Conservation (phyloP, 768 basidiomycete species). For the Tricholoma flavovirens region DNA sequence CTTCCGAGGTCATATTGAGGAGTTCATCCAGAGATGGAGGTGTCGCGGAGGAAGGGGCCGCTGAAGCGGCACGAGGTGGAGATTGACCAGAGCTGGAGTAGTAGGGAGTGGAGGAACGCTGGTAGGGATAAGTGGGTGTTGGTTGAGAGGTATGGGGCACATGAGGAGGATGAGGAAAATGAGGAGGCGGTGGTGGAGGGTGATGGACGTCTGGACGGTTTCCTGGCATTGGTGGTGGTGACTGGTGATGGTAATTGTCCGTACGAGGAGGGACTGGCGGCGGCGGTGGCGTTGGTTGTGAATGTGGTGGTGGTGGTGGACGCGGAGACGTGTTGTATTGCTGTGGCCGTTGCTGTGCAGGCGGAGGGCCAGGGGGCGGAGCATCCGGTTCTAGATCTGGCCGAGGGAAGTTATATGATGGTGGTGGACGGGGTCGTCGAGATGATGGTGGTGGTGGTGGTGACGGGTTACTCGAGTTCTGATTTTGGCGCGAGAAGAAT, state of each 20-base stretch:
- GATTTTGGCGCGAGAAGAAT: constrained; percentile 43
- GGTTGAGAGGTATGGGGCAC: constrained; percentile 12
- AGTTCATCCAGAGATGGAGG: constrained; percentile 66
- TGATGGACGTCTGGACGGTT: constrained; percentile 10
- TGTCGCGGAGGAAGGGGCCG: constrained; percentile 30
- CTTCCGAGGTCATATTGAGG: constrained; percentile 51
- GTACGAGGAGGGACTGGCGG: constrained; percentile 19
- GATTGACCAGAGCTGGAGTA: constrained; percentile 19
- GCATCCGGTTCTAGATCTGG: constrained; percentile 55
- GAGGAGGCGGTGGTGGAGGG: constrained; percentile 16
- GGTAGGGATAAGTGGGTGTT: constrained; percentile 18
- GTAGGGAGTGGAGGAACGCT: constrained; percentile 17
- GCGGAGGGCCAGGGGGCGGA: constrained; percentile 14
- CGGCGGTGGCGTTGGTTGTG: constrained; percentile 19
- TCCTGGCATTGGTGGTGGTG: constrained; percentile 5
- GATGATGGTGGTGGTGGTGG: constrained; percentile 33
- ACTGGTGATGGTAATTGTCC: constrained; percentile 10
- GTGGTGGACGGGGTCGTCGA: constrained; percentile 23
- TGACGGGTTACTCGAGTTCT: constrained; percentile 19
- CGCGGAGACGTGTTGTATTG: constrained; percentile 11
- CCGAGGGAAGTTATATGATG: constrained; percentile 42
- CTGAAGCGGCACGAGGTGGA: constrained; percentile 38
- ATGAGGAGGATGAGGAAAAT: constrained; percentile 2
- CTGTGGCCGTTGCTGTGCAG: constrained; percentile 12
- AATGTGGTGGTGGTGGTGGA: constrained; percentile 14